Base-by-base conservation (phyloP, 2,329 filamentous ascomycete species). In the Ascochyta viciae-villosae region DNA sequence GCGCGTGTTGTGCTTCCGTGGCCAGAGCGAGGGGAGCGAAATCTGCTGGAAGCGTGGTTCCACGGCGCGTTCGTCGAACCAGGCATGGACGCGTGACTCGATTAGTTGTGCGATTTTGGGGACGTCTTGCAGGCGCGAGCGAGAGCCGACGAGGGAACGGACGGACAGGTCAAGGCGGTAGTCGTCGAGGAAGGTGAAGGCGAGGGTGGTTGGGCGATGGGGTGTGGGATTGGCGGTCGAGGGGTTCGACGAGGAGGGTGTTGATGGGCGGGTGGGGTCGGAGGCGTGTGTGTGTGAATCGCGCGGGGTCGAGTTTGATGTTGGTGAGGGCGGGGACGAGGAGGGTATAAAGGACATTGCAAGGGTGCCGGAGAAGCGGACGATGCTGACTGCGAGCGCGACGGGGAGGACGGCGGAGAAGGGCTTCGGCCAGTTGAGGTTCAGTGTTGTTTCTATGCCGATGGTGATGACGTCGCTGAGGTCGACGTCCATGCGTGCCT, bases 401-500 rank as follows among this genome's bases (percentile, higher is more conserved):
- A 99, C 93, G 3, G 95, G 95, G 1, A 99, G 82, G 7, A 97
- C 89, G 0, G 95, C 95, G 6, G 92, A 91, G 50, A 92, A 82
- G 7, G 91, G 91, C 72, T 93, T 96, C 0, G 95, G 95, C 74
- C 96, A 99, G 77, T 99, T 99, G 52, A 99, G 83, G 43, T 96
- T 83, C 60, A 99, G 81, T 67, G 95, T 96, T 3, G 95, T 99
- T 80, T 99, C 95, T 24, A 99, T 83, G 0, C 92, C 95, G 50
- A 99, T 81, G 0, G 95, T 99, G 57, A 99, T 91, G 77, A 96
- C 93, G 77, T 99, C 95, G 76, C 90, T 95, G 55, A 99, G 80
- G 74, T 99, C 95, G 33, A 99, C 93, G 75, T 99, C 95, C 91
- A 99, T 96, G 56, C 93, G 83, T 0, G 95, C 95, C 76, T 99